phyloP scores from a whole-genome alignment of 164 flowering plant genomes.

The Kingdonia uniflora region DNA sequence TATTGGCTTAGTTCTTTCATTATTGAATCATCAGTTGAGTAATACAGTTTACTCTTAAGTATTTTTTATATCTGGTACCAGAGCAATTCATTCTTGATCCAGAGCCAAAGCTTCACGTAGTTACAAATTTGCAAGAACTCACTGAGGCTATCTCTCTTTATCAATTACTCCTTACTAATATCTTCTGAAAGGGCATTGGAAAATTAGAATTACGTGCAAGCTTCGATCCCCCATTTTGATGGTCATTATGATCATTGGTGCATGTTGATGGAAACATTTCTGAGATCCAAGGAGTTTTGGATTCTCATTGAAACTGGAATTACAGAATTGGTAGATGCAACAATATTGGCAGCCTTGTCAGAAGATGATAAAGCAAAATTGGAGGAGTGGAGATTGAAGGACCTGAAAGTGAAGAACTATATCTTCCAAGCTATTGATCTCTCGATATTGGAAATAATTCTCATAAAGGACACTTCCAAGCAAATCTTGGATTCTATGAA shows the following conservation, averaged over 20 bases:
- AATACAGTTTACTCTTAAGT: too few relatives aligned
- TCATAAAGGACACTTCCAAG: conserved; percentile 5
- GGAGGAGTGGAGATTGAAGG: conserved; percentile 2
- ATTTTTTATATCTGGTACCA: conserved; percentile 1
- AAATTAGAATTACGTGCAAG: background rate
- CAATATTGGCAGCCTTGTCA: background rate
- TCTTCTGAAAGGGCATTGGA: too few relatives aligned
- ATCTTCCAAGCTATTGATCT: conserved; percentile 1
- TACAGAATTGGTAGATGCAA: background rate
- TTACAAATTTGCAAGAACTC: background rate
- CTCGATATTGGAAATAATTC: conserved; percentile 5
- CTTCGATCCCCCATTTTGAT: background rate
- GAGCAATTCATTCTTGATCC: background rate
- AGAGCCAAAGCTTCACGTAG: background rate
- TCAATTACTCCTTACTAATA: background rate
- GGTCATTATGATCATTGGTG: conserved; percentile 4
- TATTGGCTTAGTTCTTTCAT: too few relatives aligned
- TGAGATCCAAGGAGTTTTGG: conserved; percentile 4
- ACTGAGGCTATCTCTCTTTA: background rate
- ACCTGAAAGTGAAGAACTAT: conserved; percentile 6
- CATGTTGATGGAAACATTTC: conserved; percentile 1
- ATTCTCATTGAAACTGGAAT: conserved; percentile 2
- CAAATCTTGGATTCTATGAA: conserved; percentile 7
- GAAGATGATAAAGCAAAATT: background rate
- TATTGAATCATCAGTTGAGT: too few relatives aligned